Conservation (phyloP, 1,139 yeast species). For the Sporopachydermia cereana region DNA sequence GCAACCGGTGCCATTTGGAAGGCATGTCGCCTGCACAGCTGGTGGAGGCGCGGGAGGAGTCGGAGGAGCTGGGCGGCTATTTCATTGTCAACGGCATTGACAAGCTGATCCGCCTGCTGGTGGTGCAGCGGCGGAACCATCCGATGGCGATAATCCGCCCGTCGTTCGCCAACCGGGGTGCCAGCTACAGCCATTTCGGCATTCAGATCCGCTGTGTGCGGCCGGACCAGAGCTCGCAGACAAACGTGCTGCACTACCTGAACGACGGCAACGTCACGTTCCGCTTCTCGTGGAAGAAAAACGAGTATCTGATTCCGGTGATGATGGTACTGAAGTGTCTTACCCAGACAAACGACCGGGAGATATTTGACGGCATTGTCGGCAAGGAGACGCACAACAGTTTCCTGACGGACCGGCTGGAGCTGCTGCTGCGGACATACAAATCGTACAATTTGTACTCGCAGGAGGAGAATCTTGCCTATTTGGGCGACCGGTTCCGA, state of each 20-base stretch:
- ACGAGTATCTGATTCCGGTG: conserved; percentile 88
- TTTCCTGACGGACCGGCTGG: conserved; percentile 95
- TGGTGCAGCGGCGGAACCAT: conserved; percentile 94
- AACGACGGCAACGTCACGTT: conserved; percentile 94
- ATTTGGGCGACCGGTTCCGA: conserved; percentile 91
- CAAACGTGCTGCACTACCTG: conserved; percentile 89
- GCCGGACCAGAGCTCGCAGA: conserved; percentile 95
- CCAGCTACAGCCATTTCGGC: conserved; percentile 81
- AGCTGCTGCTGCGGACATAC: conserved; percentile 77
- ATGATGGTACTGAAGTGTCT: conserved; percentile 87
- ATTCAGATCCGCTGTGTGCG: conserved; percentile 89
- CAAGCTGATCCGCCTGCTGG: conserved; percentile 90
- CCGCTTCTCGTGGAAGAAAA: conserved; percentile 94
- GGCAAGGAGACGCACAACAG: conserved; percentile 83
- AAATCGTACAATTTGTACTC: conserved; percentile 70
- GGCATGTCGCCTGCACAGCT: conserved; percentile 72
- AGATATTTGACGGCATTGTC: conserved; percentile 89
- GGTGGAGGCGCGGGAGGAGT: conserved; percentile 73
- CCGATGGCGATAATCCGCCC: conserved; percentile 97
- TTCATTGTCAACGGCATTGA: conserved; percentile 95
- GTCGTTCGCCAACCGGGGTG: conserved; percentile 89
- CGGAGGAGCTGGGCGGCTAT: conserved; percentile 95
- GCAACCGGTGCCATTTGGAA: conserved; percentile 86
- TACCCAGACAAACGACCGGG: conserved; percentile 84
- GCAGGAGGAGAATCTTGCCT: conserved; percentile 81